Evolutionary conservation across 768 basidiomycete genomes (phyloP).

Genomic region (Sutorius australiensis): DNA sequence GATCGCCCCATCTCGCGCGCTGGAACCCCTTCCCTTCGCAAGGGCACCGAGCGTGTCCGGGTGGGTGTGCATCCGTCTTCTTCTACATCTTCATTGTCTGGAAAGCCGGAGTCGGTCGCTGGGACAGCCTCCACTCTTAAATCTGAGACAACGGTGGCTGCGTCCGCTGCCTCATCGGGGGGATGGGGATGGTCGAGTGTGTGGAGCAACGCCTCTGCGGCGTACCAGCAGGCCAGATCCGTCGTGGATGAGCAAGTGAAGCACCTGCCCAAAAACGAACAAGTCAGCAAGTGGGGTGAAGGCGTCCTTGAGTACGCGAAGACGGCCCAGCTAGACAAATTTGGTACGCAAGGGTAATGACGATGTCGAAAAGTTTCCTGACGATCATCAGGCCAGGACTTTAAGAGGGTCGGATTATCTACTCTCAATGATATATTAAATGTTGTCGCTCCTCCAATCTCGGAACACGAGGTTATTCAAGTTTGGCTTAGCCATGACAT

Average conservation of each 20-base stretch:
- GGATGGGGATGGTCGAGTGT: slow-evolving; percentile 83
- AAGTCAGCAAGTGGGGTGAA: slow-evolving; percentile 85
- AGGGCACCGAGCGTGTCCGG: slow-evolving; percentile 73
- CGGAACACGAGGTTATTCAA: slow-evolving; percentile 96
- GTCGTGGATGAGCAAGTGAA: slow-evolving; percentile 95
- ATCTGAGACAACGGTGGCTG: slow-evolving; percentile 12
- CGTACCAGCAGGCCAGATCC: slow-evolving; percentile 80
- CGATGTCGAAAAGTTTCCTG: neutral
- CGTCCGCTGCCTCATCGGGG: slow-evolving; percentile 24
- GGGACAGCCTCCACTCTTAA: slow-evolving; percentile 24
- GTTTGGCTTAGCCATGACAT: slow-evolving; percentile 96
- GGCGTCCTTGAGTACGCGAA: slow-evolving; percentile 86
- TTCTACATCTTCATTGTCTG: slow-evolving; percentile 42
- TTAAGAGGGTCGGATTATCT: slow-evolving; percentile 82
- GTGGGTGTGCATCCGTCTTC: slow-evolving; percentile 47
- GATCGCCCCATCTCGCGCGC: slow-evolving; percentile 61
- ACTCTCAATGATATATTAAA: slow-evolving; percentile 91
- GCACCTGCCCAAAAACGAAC: slow-evolving; percentile 78
- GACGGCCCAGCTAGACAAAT: slow-evolving; percentile 83
- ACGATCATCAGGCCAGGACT: slow-evolving; percentile 68
- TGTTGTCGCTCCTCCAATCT: slow-evolving; percentile 96
- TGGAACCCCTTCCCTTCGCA: slow-evolving; percentile 67
- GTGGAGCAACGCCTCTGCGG: slow-evolving; percentile 85
- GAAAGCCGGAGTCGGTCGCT: slow-evolving; percentile 27
- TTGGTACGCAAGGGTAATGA: slow-evolving; percentile 53